Evolutionary conservation across 1,139 yeast genomes (phyloP).

Genomic region (Kluyveromyces marxianus): DNA sequence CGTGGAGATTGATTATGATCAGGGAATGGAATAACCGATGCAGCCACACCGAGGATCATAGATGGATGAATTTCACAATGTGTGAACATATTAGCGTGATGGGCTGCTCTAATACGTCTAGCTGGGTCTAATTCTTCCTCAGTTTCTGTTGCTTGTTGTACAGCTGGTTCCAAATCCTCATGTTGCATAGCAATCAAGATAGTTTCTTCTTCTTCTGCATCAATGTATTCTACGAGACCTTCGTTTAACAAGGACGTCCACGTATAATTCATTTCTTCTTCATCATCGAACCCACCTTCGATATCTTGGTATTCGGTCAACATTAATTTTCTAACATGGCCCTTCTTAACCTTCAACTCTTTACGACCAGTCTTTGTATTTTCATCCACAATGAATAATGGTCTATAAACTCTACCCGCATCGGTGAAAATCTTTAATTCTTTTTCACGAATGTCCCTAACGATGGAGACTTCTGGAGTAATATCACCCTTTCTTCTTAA

Average conservation of each 20-base stretch:
- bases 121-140: slow-evolving; percentile 45
- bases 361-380: slow-evolving; percentile 65
- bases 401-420: slow-evolving; percentile 97
- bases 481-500: slow-evolving; percentile 94
- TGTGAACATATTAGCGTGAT: slow-evolving; percentile 79
- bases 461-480: slow-evolving; percentile 91
- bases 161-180: slow-evolving; percentile 77
- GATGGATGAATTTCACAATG: slow-evolving; percentile 99
- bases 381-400: slow-evolving; percentile 84
- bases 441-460: slow-evolving; percentile 92
- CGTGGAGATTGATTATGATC: slow-evolving; percentile 99
- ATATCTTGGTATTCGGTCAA: slow-evolving; percentile 53
- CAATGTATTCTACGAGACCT: slow-evolving; percentile 90
- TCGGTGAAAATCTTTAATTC: slow-evolving; percentile 95
- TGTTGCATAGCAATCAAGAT: slow-evolving; percentile 99
- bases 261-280: slow-evolving; percentile 51
- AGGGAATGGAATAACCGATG: slow-evolving; percentile 98
- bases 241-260: slow-evolving; percentile 81
- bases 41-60: slow-evolving; percentile 97
- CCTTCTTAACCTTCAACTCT: slow-evolving; percentile 76
- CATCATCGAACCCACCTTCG: slow-evolving; percentile 50
- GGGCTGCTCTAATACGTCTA: slow-evolving; percentile 73
- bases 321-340: slow-evolving; percentile 65
- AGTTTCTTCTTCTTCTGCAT: slow-evolving; percentile 97
- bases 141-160: slow-evolving; percentile 39